Base-by-base conservation (phyloP, 148 eudicot genomes). In the Vaccinium myrtillus region DNA sequence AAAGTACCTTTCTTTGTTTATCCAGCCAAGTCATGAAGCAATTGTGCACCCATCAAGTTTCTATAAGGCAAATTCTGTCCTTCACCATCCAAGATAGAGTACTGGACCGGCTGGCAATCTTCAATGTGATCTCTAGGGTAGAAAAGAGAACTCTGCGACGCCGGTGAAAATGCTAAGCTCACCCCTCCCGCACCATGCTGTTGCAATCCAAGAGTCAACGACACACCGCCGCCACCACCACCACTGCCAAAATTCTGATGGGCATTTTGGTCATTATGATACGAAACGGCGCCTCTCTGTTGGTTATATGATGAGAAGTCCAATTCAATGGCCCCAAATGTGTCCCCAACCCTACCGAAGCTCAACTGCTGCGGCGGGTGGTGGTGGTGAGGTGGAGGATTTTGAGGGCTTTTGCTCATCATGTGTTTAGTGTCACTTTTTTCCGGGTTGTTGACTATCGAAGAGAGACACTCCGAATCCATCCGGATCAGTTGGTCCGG, bases 1-100 rank as follows among this genome's bases (percentile, higher is more conserved):
- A 8, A 58, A 59, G 23, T 43, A 59, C 39, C 15, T 27, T 5
- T 65, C 0, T 6, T 56, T 81, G 8, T 18, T 75, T 86, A 88
- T 83, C 91, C 93, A 21, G 97, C 92, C 83, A 93, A 90, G 87
- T 97, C 98, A 90, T 94, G 93, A 65, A 95, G 95, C 85, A 97
- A 83, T 84, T 97, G 99, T 32, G 99, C 95, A 75, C 93, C 98
- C 95, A 97, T 91, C 89, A 97, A 87, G 85, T 94, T 97, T 80
- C 98, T 89, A 25, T 94, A 97, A 18, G 98, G 99, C 90, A 95
- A 86, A 56, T 88, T 95, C 82, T 93, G 98, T 48, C 85, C 91
- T 87, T 92, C 94, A 14, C 89, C 90, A 27, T 95, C 98, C 88
- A 95, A 86, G 12, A 95, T 88, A 13, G 95, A 90, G 84, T 90